phyloP scores from a whole-genome alignment of 179 eudicot genomes.

The Silene coronaria region DNA sequence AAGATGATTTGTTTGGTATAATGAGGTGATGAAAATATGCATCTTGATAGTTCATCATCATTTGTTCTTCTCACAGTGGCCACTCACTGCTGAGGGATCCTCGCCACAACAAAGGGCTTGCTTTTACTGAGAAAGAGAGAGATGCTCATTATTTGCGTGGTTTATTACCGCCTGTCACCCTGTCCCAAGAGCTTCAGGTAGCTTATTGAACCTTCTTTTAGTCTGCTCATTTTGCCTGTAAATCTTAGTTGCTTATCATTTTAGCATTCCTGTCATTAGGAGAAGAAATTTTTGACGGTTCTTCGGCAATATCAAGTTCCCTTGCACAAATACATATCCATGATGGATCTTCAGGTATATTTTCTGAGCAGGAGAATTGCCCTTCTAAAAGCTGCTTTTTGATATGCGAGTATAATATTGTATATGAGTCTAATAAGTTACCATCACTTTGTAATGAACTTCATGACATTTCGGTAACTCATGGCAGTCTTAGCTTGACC shows the following conservation, averaged over 20 bases:
- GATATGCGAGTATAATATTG: not conserved
- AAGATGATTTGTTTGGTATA: too few relatives aligned
- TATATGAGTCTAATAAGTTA: not conserved
- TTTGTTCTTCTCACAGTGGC: constrained; percentile 44
- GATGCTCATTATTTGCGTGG: constrained; percentile 48
- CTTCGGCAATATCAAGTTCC: constrained; percentile 43
- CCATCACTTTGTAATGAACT: not conserved
- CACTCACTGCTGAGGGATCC: constrained; percentile 82
- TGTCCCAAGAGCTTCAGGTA: constrained; percentile 47
- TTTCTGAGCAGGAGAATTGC: not conserved
- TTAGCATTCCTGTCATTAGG: constrained; percentile 38
- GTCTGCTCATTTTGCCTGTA: not conserved
- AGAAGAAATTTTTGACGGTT: constrained; percentile 33
- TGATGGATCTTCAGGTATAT: constrained; percentile 67
- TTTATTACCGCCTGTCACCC: constrained; percentile 36
- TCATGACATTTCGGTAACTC: not conserved
- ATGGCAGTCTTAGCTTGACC: not conserved
- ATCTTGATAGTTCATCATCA: not conserved
- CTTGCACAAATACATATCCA: constrained; percentile 42
- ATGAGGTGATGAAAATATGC: not conserved
- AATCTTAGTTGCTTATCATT: constrained; percentile 8
- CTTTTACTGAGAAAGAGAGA: constrained; percentile 47
- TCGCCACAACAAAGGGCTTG: constrained; percentile 86
- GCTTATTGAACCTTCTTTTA: not conserved
- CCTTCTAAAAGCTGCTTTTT: not conserved